Base-by-base conservation (phyloP, 352 stramenopile genomes). In the Phytophthora parvispora region DNA sequence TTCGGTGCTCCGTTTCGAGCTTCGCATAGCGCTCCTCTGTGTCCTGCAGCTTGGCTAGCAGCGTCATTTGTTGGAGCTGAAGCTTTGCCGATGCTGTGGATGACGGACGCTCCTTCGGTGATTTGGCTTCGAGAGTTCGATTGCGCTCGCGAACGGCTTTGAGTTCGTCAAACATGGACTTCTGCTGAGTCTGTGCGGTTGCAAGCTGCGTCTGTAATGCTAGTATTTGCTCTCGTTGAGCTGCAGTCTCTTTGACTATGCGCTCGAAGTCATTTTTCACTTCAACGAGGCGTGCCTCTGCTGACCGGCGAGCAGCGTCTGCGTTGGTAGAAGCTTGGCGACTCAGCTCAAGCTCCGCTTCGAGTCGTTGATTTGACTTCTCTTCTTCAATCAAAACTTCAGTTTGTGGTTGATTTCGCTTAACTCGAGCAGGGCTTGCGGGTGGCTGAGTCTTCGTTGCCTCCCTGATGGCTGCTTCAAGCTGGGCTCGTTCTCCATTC, bases 141-240 rank as follows among this genome's bases (percentile, higher is more conserved):
- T 55, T 75, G 10, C 54, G 60, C 27, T 71, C 54, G 18, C 67
- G 62, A 15, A 50, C 20, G 24, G 40, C 49, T 25, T 68, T 75
- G 1, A 75, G 32, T 12, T 75, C 55, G 6, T 72, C 43, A 15
- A 29, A 42, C 27, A 68, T 25, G 6, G 42, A 36, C 10, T 72
- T 67, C 13, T 75, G 49, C 7, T 52, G 32, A 36, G 34, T 28
- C 60, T 72, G 62, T 1, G 64, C 62, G 31, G 56, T 29, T 55
- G 57, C 24, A 62, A 88, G 60, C 47, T 91, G 72, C 0, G 45
- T 13, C 25, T 89, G 83, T 15, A 86, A 48, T 22, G 67, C 77
- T 20, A 63, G 32, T 8, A 91, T 63, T 42, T 84, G 65, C 0
- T 84, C 74, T 16, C 68, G 72, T 29, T 90, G 69, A 18, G 50